Evolutionary conservation across 2,329 filamentous ascomycete genomes (phyloP).

Genomic region (Aureobasidium sp.): DNA sequence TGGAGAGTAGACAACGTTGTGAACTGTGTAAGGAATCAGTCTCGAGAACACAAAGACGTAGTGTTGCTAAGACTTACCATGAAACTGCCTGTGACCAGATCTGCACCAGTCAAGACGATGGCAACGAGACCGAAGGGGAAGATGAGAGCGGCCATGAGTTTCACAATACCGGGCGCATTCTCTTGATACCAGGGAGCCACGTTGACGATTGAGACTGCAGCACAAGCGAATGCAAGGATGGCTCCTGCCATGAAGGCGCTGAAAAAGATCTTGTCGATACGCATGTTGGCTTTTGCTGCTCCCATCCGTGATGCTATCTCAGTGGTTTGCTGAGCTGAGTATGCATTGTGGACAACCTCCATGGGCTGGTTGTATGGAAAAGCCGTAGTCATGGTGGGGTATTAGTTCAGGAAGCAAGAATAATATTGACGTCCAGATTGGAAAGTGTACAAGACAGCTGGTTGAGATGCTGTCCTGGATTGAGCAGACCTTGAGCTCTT

Average conservation of each 20-base stretch:
- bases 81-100: slow-evolving; percentile 26
- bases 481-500: neutral
- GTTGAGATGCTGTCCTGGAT: too few species aligned
- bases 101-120: slow-evolving; percentile 26
- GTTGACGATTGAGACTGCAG: slow-evolving; percentile 18
- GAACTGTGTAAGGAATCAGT: slow-evolving; percentile 22
- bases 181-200: slow-evolving; percentile 25
- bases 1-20: slow-evolving; percentile 38
- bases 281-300: slow-evolving; percentile 44
- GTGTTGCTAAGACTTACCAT: slow-evolving; percentile 16
- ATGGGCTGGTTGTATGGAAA: neutral
- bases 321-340: slow-evolving; percentile 31
- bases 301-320: slow-evolving; percentile 45
- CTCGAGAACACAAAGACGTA: neutral
- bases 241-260: slow-evolving; percentile 44
- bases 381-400: neutral
- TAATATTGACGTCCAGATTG: neutral
- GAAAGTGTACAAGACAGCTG: neutral
- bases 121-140: slow-evolving; percentile 28
- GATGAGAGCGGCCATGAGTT: slow-evolving; percentile 24
- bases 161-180: slow-evolving; percentile 26
- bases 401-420: neutral
- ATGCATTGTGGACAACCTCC: slow-evolving; percentile 10
- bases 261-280: slow-evolving; percentile 45
- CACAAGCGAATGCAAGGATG: slow-evolving; percentile 43